A percentile compares a stretch with the other conserved stretches of the same genome.
phyloP scores from a whole-genome alignment of 2,329 filamentous ascomycete species.

The Lojkania enalia region DNA sequence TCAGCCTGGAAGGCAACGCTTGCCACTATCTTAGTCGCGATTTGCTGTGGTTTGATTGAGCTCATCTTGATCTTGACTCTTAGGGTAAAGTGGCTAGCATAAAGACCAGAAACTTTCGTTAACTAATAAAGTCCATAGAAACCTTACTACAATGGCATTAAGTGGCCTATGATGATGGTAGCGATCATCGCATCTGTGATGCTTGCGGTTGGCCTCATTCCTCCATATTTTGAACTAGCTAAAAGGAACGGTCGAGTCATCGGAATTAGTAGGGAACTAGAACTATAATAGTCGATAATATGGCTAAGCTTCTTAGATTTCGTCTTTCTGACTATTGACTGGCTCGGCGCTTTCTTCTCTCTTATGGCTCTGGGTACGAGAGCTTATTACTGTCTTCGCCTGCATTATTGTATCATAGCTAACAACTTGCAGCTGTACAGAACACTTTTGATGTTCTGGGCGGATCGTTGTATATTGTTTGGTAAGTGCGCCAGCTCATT shows the following conservation, averaged over 20 bases:
- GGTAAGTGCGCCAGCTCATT: conserved; percentile 47
- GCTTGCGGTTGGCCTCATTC: conserved; percentile 60
- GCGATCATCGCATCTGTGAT: conserved; percentile 63
- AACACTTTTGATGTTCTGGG: conserved; percentile 64
- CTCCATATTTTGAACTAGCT: conserved; percentile 65
- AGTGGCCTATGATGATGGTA: conserved; percentile 59
- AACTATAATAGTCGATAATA: conserved; percentile 29
- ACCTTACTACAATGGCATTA: conserved; percentile 57
- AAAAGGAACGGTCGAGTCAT: conserved; percentile 64
- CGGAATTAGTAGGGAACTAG: conserved; percentile 59
- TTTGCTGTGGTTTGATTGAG: conserved; percentile 58
- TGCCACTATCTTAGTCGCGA: conserved; percentile 46
- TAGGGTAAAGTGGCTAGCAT: conserved; percentile 45
- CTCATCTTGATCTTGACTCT: conserved; percentile 61
- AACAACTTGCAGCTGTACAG: conserved; percentile 57
- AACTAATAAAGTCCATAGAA: conserved; percentile 50
- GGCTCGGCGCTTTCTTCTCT: conserved; percentile 64
- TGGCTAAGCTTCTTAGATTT: conserved; percentile 46
- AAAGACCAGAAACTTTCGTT: not conserved
- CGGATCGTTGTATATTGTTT: conserved; percentile 62
- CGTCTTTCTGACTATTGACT: conserved; percentile 64
- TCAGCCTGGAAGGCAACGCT: conserved; percentile 51
- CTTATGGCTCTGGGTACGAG: conserved; percentile 61
- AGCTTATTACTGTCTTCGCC: not conserved
- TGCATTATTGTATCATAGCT: not conserved